Conservation (phyloP, 1,139 yeast genomes). For the Nadsonia starkeyi-henricii region DNA sequence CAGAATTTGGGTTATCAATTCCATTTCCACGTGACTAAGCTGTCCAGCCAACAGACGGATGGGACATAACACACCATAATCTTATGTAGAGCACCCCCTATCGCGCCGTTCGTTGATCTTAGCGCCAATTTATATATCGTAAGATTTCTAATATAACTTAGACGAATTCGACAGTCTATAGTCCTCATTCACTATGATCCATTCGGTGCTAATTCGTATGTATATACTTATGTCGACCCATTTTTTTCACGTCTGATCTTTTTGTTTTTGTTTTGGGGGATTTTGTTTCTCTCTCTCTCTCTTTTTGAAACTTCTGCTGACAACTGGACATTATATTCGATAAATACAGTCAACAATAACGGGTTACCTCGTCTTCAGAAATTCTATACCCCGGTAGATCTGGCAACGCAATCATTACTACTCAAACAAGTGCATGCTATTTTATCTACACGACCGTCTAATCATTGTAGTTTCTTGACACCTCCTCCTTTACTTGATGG, state of each 20-base stretch:
- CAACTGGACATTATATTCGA: no score
- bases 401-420: constrained; percentile 57
- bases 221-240: constrained; percentile 11
- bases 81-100: no score
- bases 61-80: no score
- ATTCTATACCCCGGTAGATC: constrained; percentile 83
- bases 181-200: constrained; percentile 43
- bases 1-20: no score
- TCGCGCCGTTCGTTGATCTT: no score
- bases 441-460: constrained; percentile 51
- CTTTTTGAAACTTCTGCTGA: no score
- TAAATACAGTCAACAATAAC: constrained; percentile 45
- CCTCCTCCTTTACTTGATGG: constrained; percentile 53
- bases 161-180: not conserved
- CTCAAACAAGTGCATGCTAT: constrained; percentile 64
- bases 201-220: constrained; percentile 78
- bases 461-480: constrained; percentile 68
- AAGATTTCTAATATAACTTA: no score
- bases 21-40: no score
- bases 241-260: not conserved
- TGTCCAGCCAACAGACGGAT: no score
- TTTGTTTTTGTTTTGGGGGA: constrained; percentile 6
- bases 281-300: no score
- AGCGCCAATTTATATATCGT: no score
- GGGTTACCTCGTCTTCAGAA: constrained; percentile 88